Evolutionary conservation across 495 filamentous ascomycete genomes (phyloP).

Genomic region (Aspergillus steynii): DNA sequence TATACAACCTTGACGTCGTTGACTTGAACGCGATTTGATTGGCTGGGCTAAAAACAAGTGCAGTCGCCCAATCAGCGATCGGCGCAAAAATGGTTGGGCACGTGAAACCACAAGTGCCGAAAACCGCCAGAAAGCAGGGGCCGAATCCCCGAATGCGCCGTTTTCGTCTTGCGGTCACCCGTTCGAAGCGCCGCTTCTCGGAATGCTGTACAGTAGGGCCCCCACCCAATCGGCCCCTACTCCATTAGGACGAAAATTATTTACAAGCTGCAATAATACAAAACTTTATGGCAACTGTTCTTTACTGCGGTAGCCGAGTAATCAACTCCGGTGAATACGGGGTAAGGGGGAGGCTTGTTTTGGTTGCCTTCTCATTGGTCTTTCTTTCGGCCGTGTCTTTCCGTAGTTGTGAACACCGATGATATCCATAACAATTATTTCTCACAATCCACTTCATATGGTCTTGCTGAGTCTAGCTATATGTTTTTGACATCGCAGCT

Average conservation of each 20-base stretch:
- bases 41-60: slow-evolving; percentile 15
- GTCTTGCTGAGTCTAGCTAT: no score
- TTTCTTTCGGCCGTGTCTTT: neutral
- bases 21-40: slow-evolving; percentile 17
- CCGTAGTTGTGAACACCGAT: neutral
- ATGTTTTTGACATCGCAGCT: no score
- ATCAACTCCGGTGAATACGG: neutral
- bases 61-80: slow-evolving; percentile 24
- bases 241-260: slow-evolving; percentile 23
- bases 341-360: neutral
- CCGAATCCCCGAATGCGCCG: slow-evolving; percentile 21
- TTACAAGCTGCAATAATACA: slow-evolving; percentile 29
- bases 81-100: slow-evolving; percentile 11
- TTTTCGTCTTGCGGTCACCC: slow-evolving; percentile 33
- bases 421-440: neutral
- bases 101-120: slow-evolving; percentile 38
- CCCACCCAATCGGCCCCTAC: slow-evolving; percentile 21
- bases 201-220: slow-evolving; percentile 20
- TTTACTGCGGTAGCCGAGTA: neutral
- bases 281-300: neutral
- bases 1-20: slow-evolving; percentile 16
- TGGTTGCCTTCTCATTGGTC: neutral
- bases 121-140: slow-evolving; percentile 25
- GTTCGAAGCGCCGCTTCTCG: slow-evolving; percentile 36
- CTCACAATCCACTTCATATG: no score